Evolutionary conservation across 2,329 filamentous ascomycete genomes (phyloP), one percentile per base, ranked within the genome.

Genomic region (Ceratocystis smalleyi): DNA sequence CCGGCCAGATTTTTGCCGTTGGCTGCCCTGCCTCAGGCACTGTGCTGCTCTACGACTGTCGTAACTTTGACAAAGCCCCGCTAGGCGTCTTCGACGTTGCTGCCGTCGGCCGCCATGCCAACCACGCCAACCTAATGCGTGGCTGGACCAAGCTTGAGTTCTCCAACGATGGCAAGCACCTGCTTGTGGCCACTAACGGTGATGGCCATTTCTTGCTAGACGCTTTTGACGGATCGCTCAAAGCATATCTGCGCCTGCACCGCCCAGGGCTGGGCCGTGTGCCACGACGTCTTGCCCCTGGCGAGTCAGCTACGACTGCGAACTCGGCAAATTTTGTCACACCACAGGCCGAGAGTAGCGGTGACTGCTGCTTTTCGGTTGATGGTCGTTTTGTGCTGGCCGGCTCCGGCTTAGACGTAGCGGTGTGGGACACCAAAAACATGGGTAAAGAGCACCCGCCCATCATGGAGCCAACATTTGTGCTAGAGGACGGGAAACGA

Each of bases 141-240:
- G 86, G 86, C 10, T 99, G 94, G 94, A 94, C 89, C 1, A 91
- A 88, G 69, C 80, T 99, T 51, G 91, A 96, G 70, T 97, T 99
- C 72, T 94, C 89, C 65, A 99, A 99, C 70, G 94, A 99, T 71
- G 94, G 94, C 19, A 95, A 95, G 71, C 83, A 83, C 67, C 75
- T 99, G 59, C 80, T 99, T 4, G 74, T 99, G 19, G 89, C 88
- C 15, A 97, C 92, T 1, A 89, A 86, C 60, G 89, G 88, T 5
- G 81, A 81, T 62, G 90, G 91, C 0, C 94, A 99, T 74, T 95
- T 94, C 71, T 77, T 99, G 1, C 78, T 99, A n/a, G 94, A 99
- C 72, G 89, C 92, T 1, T 97, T 96, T 72, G 85, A 89, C 51
- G 94, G 92, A 47, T 81, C 79, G 5, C 74, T 97, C 24, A 89